Evolutionary conservation across 2,329 filamentous ascomycete species (phyloP), one percentile per base, ranked within the genome.

Genomic region (Parafenestella ontariensis): DNA sequence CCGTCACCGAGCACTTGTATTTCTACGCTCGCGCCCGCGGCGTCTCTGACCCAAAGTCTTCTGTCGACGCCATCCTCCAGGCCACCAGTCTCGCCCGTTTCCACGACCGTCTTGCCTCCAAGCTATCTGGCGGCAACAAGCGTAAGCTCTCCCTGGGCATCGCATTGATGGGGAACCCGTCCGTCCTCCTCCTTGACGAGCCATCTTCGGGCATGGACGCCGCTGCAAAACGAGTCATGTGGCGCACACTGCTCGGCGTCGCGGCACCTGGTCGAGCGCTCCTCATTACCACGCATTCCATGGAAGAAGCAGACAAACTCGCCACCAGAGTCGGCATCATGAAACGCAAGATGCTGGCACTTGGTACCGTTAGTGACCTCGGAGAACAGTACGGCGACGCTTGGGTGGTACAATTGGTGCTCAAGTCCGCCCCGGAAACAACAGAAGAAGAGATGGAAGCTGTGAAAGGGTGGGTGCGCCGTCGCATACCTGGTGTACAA

Each of bases 291-390:
- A 97, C 94, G 0, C 94, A 98, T 74, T 91, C 87, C 44, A 96
- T 97, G 92, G 93, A 97, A 73, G 94, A 97, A 77, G 94, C 93
- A 0, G 92, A 96, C 68, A 92, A 92, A 0, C 82, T 98, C 2
- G 93, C 93, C 0, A 87, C 87, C 26, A 84, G 92, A 1, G 92
- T 90, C 0, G 94, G 92, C 11, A 96, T 98, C 62, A 87, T 98
- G 77, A 91, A 92, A 8, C 85, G 86, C 64, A 84, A 87, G 28
- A 96, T 97, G 92, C 82, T 97, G 20, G 93, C 92, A 0, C 81
- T 95, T 8, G 93, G 93, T 3, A 89, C 88, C 0, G 88, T 87
- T 0, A 87, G 92, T 29, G 79, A 87, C 52, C 81, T 97, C 3
- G 83, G 93, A 7, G 82, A 83, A 40, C 86, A 88, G 49, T 92